These are phyloP conservation scores for Podila verticillata DNA, from an alignment of 192 early-diverging fungal species.

Conservation along the genomic window DNA sequence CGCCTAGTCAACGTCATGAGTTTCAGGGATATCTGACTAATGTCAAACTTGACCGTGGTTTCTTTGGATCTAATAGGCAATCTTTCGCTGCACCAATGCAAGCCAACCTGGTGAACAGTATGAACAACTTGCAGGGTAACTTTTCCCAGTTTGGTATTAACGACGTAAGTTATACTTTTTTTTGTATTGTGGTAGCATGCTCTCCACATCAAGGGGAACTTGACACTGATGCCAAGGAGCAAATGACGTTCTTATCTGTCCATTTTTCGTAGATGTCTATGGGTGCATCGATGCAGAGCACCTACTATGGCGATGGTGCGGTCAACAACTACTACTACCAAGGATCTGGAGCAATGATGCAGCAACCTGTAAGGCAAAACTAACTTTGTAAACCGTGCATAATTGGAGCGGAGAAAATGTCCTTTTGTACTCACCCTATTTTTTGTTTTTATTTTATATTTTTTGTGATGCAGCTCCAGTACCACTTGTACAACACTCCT, in stretches of 20 bases:
- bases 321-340: conserved; percentile 40
- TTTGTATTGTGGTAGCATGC: background rate
- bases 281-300: conserved; percentile 20
- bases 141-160: conserved; percentile 42
- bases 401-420: background rate
- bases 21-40: no score
- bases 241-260: background rate
- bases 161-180: conserved; percentile 26
- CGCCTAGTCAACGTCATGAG: no score
- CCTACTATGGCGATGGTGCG: conserved; percentile 34
- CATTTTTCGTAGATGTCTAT: conserved; percentile 23
- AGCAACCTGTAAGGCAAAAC: conserved; percentile 38
- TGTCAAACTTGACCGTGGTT: background rate
- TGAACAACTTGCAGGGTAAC: conserved; percentile 25
- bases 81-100: conserved; percentile 33
- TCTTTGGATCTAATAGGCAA: conserved; percentile 5
- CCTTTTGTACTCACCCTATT: background rate
- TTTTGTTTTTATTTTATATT: no score
- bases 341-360: conserved; percentile 40
- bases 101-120: conserved; percentile 20
- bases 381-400: background rate
- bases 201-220: background rate
- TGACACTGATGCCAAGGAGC: background rate
- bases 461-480: conserved; percentile 67
- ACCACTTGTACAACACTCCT: conserved; percentile 81